Conservation (phyloP, 352 stramenopile genomes). For the Phytophthora cajani region DNA sequence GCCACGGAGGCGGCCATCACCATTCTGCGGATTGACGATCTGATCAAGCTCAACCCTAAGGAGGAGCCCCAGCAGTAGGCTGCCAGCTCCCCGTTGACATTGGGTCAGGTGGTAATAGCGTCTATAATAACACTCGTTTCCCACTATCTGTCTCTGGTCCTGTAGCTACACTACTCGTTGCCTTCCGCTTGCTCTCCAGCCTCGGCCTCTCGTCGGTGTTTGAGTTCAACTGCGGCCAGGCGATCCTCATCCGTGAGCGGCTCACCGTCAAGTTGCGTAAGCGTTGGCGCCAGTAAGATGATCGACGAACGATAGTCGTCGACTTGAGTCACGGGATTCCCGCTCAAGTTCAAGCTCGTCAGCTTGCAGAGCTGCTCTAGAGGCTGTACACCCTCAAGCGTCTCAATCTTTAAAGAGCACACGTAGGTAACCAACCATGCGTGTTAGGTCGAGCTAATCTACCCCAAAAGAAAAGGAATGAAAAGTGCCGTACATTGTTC, state of each 20-base stretch:
- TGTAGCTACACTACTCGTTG: slow-evolving; percentile 16
- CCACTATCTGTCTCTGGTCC: slow-evolving; percentile 16
- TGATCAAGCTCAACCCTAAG: slow-evolving; percentile 96
- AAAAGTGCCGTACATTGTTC: slow-evolving; percentile 54
- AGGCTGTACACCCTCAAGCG: slow-evolving; percentile 52
- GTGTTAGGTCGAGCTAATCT: background rate
- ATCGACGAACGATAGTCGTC: slow-evolving; percentile 66
- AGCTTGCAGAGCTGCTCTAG: slow-evolving; percentile 53
- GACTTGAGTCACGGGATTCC: slow-evolving; percentile 59
- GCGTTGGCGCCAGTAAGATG: slow-evolving; percentile 55
- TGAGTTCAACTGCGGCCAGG: slow-evolving; percentile 63
- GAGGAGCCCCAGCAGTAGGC: slow-evolving; percentile 81
- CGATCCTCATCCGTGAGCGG: slow-evolving; percentile 67
- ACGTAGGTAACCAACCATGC: background rate
- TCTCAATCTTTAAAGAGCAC: slow-evolving; percentile 48
- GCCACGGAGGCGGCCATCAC: slow-evolving; percentile 99
- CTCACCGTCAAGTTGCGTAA: slow-evolving; percentile 70
- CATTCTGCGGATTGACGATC: slow-evolving; percentile 99
- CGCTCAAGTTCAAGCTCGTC: slow-evolving; percentile 51
- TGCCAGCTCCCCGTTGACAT: slow-evolving; percentile 28
- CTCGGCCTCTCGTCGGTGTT: slow-evolving; percentile 50
- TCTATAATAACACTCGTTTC: slow-evolving; percentile 58
- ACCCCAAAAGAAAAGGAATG: background rate
- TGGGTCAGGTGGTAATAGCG: slow-evolving; percentile 41
- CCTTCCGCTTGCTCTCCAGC: slow-evolving; percentile 35